Percentiles rank a stretch among this genome's conserved stretches.
Conservation (phyloP, 306 rosid species). For the Cicer cuneatum region DNA sequence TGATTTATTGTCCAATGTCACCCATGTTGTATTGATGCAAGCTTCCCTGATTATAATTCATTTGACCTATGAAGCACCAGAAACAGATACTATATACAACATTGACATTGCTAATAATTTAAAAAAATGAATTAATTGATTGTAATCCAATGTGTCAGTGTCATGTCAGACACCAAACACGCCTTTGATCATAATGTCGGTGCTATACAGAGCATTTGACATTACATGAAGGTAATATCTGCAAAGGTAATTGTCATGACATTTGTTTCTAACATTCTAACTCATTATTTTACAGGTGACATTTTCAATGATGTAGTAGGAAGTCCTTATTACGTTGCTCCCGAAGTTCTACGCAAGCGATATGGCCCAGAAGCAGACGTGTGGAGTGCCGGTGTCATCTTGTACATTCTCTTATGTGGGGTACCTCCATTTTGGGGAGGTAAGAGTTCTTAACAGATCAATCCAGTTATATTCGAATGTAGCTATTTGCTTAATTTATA, state of each 20-base stretch:
- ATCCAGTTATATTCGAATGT: background rate
- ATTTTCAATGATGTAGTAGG: constrained; percentile 80
- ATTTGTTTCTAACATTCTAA: constrained; percentile 42
- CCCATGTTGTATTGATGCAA: no score
- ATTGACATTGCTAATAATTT: no score
- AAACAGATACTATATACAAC: no score
- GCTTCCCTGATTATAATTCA: background rate
- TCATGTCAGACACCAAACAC: no score
- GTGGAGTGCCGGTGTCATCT: constrained; percentile 93
- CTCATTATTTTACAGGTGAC: constrained; percentile 62
- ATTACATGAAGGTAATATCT: background rate
- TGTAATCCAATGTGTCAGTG: no score
- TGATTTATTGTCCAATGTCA: no score
- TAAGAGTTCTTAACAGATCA: constrained; percentile 48
- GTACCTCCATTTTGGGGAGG: constrained; percentile 99
- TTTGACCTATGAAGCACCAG: background rate
- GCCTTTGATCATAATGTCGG: no score
- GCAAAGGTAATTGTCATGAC: background rate
- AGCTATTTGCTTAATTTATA: constrained; percentile 1
- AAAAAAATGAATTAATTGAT: no score
- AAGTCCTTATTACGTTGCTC: constrained; percentile 94
- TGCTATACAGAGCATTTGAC: background rate
- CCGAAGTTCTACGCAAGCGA: constrained; percentile 71
- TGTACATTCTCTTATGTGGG: constrained; percentile 90
- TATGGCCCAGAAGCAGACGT: constrained; percentile 91